Conservation (phyloP, 176 grass and related monocot genomes). For the Cymbopogon citratus region DNA sequence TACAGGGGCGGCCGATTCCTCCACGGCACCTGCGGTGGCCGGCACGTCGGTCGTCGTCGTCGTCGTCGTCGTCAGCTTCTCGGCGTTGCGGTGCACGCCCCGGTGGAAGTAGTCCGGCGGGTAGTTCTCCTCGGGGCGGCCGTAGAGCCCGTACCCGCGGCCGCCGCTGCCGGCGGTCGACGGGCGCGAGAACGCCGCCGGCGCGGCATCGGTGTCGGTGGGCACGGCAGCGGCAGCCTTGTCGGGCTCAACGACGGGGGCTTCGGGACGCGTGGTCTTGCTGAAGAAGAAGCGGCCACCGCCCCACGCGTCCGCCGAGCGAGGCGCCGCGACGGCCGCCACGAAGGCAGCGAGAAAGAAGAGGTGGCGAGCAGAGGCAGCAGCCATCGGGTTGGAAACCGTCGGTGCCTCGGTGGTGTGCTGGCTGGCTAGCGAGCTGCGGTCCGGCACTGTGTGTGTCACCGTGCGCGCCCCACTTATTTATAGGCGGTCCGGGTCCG, state of each 20-base stretch:
- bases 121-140: conserved; percentile 41
- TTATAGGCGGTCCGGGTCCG: conserved; percentile 11
- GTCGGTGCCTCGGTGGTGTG: conserved; percentile 23
- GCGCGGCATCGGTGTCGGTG: background rate
- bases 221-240: conserved; percentile 2
- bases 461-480: conserved; percentile 2
- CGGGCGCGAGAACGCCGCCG: conserved; percentile 22
- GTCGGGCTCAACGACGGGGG: background rate
- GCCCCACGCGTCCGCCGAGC: conserved; percentile 26
- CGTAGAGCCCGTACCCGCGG: conserved; percentile 51
- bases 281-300: conserved; percentile 41
- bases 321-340: background rate
- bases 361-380: background rate
- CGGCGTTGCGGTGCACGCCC: conserved; percentile 49
- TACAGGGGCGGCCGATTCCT: background rate
- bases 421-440: background rate
- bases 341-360: conserved; percentile 17
- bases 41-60: background rate
- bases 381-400: background rate
- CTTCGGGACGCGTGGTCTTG: conserved; percentile 25
- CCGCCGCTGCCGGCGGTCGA: conserved; percentile 2
- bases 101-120: conserved; percentile 47
- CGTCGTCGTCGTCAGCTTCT: conserved; percentile 38
- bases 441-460: background rate
- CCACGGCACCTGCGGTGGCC: background rate